Conservation (phyloP, 83 land plant genomes). For the Isoetes engelmannii region DNA sequence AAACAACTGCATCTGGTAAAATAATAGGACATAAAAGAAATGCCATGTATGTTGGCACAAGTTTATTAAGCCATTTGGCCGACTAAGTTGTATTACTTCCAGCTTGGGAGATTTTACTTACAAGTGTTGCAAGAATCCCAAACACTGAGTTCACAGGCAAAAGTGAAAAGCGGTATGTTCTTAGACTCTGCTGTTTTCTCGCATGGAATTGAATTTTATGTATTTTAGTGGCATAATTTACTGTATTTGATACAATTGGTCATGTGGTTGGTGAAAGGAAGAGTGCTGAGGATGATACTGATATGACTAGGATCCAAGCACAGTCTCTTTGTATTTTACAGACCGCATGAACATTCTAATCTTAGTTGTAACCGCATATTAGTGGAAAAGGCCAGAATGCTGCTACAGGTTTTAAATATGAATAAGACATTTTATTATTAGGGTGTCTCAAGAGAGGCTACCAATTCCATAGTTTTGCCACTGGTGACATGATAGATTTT, state of each 20-base stretch:
- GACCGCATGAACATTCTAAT: too few species aligned
- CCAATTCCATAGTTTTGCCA: too few species aligned
- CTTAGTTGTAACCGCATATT: too few species aligned
- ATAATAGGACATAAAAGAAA: slow-evolving; percentile 9
- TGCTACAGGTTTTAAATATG: too few species aligned
- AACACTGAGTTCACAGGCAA: slow-evolving; percentile 36
- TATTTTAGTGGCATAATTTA: background rate
- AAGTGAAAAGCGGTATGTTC: slow-evolving; percentile 34
- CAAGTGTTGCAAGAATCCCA: slow-evolving; percentile 82
- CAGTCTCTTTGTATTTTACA: too few species aligned
- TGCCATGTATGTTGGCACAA: slow-evolving; percentile 2
- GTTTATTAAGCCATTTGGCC: background rate
- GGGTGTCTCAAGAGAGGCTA: too few species aligned
- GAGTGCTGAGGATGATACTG: too few species aligned
- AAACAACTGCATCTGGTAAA: slow-evolving; percentile 13
- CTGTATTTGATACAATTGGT: background rate
- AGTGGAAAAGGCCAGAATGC: too few species aligned
- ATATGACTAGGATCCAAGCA: too few species aligned
- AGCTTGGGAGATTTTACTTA: slow-evolving; percentile 85
- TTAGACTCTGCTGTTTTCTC: background rate
- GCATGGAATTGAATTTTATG: background rate
- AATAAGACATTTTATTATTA: too few species aligned
- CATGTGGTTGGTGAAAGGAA: background rate
- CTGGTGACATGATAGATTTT: too few species aligned
- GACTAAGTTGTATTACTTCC: slow-evolving; percentile 13